Base-by-base conservation (phyloP, 1,284 basidiomycete genomes). In the Xerocomus minutiporus region DNA sequence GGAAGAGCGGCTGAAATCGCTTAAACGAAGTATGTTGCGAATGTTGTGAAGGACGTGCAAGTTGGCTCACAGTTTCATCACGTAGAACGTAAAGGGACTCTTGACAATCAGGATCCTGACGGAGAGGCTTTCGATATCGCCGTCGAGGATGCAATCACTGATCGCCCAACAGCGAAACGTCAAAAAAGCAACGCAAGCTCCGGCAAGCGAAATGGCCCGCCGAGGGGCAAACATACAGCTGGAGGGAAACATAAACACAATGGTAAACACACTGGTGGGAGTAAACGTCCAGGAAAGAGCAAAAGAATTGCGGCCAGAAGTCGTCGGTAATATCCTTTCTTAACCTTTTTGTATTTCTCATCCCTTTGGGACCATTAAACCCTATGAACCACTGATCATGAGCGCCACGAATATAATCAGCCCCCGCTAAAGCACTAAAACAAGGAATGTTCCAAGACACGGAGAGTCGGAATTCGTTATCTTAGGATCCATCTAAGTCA, bases 61-160 rank as follows among this genome's bases (percentile, higher is more conserved):
- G 15, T 13, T 41, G 31, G 23, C 54, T 56, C 13, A 43, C 36
- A 15, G 23, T 48, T 43, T 47, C 28, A 26, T 45, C 51, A 29
- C 35, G 31, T 57, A 92, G 87, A 94, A 79, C 80, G 87, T 62
- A 88, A 91, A 70, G 93, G 89, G 53, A 83, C 89, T 23, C 76
- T 94, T 58, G 89, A 94, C 61, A 81, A 84, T 46, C 79, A 82
- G 2, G 79, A 84, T 48, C 85, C 77, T 65, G 79, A 83, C 20
- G 89, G 83, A 43, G 84, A 88, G 15, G 86, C 81, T 35, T 94
- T 94, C 64, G 91, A 93, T 59, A 79, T 94, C 53, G 88, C 86
- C 0, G 83, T 94, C 47, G 91, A 94, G 66, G 86, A 93, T 59
- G 91, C 90, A 12, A 82, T 93, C 56, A 20, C 87, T 20, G 86